Evolutionary conservation across 768 basidiomycete genomes (phyloP).

Genomic region (Tulasnella sp.): DNA sequence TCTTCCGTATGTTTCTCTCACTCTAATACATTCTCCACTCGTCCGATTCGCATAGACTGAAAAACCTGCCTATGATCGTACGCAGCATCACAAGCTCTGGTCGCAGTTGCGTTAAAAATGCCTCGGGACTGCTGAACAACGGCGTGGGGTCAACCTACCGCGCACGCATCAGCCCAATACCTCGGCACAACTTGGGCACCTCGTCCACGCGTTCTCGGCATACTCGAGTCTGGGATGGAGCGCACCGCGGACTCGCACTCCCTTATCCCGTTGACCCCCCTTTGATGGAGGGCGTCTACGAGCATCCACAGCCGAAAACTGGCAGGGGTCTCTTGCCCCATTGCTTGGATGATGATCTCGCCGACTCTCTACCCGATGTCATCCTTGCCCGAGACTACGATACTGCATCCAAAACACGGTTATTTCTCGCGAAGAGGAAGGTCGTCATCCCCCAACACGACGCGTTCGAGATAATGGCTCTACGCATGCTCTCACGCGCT

Average conservation of each 20-base stretch:
- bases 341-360: neutral
- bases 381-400: neutral
- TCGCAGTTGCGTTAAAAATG: too few relatives aligned
- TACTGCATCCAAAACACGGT: neutral
- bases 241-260: constrained; percentile 5
- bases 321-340: neutral
- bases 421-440: neutral
- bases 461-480: constrained; percentile 3
- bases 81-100: too few relatives aligned
- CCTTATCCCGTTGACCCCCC: constrained; percentile 1
- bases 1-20: too few relatives aligned
- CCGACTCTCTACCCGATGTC: neutral
- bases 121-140: too few relatives aligned
- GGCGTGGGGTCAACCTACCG: too few relatives aligned
- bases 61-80: too few relatives aligned
- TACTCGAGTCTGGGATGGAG: neutral
- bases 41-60: too few relatives aligned
- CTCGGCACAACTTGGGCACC: too few relatives aligned
- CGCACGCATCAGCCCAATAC: too few relatives aligned
- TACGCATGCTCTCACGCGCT: constrained; percentile 5
- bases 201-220: neutral
- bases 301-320: neutral
- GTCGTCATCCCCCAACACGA: neutral
- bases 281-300: neutral
- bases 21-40: too few relatives aligned